phyloP scores from a whole-genome alignment of 148 eudicot genomes.

The Rhododendron griersonianum region DNA sequence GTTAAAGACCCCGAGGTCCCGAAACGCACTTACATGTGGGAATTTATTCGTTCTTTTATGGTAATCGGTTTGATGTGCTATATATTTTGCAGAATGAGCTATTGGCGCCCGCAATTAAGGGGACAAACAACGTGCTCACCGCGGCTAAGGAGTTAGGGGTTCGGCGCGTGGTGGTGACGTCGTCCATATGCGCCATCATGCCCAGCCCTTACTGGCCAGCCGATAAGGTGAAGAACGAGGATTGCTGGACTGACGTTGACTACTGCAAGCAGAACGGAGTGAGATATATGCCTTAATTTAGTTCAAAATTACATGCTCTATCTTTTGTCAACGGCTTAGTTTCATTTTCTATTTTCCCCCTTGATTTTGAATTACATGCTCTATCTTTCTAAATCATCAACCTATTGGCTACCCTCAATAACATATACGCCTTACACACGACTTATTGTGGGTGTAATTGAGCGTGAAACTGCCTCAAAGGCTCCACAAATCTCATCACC shows the following conservation, averaged over 20 bases:
- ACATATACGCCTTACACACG: no score
- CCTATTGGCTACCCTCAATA: neutral
- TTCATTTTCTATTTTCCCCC: neutral
- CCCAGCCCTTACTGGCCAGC: slow-evolving; percentile 79
- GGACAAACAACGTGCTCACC: slow-evolving; percentile 66
- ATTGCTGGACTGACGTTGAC: slow-evolving; percentile 85
- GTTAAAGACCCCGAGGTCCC: slow-evolving; percentile 68
- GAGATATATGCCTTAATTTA: neutral
- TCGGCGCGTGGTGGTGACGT: slow-evolving; percentile 80
- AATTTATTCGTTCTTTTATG: neutral
- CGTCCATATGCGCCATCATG: slow-evolving; percentile 63
- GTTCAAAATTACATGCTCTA: neutral
- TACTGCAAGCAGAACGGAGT: slow-evolving; percentile 67
- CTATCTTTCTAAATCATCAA: neutral
- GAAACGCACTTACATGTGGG: no score
- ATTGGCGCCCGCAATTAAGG: slow-evolving; percentile 76
- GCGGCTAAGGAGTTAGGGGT: slow-evolving; percentile 82
- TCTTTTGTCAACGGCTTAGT: no score
- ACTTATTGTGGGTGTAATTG: no score
- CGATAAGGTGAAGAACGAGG: slow-evolving; percentile 53
- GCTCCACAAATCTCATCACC: neutral
- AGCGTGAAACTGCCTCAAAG: neutral
- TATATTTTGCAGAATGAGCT: slow-evolving; percentile 37
- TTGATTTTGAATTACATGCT: no score
- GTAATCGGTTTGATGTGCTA: neutral